Evolutionary conservation across 192 early-diverging fungal genomes (phyloP).

Genomic region (Coemansia javaensis): DNA sequence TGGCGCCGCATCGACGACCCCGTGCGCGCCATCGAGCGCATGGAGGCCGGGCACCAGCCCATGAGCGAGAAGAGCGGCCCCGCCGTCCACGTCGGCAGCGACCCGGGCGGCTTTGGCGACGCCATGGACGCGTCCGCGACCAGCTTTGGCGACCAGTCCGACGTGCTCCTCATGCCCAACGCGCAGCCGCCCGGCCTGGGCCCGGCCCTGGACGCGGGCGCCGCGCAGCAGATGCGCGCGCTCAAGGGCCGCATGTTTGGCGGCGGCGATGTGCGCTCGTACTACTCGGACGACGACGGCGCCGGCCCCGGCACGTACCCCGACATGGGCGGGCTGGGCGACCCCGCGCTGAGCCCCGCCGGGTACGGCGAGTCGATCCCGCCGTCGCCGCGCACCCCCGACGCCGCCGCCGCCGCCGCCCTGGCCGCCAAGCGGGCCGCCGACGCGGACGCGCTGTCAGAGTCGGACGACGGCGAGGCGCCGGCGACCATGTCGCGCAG

Average conservation of each 20-base stretch:
- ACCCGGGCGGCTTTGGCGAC: conserved; percentile 31
- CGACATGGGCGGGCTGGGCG: conserved; percentile 40
- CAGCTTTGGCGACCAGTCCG: conserved; percentile 47
- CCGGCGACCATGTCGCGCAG: conserved; percentile 39
- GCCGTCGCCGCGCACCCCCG: conserved; percentile 9
- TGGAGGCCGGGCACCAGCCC: conserved; percentile 56
- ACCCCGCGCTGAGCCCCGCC: conserved; percentile 26
- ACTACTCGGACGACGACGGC: conserved; percentile 60
- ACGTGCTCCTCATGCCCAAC: conserved; percentile 44
- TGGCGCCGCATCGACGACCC: conserved; percentile 83
- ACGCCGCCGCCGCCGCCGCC: no score
- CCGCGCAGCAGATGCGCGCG: conserved; percentile 38
- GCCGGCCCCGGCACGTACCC: no score
- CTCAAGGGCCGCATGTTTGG: conserved; percentile 49
- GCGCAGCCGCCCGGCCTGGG: conserved; percentile 40
- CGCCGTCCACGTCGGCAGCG: conserved; percentile 20
- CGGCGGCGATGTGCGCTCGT: conserved; percentile 55
- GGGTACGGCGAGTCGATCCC: conserved; percentile 19
- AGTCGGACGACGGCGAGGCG: conserved; percentile 58
- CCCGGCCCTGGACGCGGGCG: conserved; percentile 27
- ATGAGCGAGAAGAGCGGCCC: conserved; percentile 36
- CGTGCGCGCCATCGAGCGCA: conserved; percentile 58
- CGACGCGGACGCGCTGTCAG: conserved; percentile 21
- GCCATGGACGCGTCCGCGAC: conserved; percentile 18
- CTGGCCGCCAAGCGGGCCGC: conserved; percentile 26